Base-by-base conservation (phyloP, 73 alveolate genomes). In the Paramecium tetraurelia region DNA sequence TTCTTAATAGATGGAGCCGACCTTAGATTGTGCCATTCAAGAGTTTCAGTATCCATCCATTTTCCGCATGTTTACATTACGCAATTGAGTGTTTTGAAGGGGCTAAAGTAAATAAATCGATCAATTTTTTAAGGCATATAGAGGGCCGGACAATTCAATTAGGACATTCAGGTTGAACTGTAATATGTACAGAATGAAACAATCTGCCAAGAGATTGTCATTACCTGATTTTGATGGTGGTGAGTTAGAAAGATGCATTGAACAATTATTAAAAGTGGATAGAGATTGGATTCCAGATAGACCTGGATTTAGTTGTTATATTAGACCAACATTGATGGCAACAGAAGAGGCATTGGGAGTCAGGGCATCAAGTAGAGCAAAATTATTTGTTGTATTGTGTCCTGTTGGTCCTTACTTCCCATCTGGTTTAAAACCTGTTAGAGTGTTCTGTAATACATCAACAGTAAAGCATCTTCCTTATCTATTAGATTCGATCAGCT, bases 391-490 rank as follows among this genome's bases (percentile, higher is more conserved):
- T 85, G 92, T 93, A 41, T 44, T 95, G 58, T 76, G 93, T 22
- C 98, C 98, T 33, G 99, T 96, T 11, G 99, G 99, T n/a, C 99
- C 99, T 20, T 96, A 96, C 72, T 96, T 87, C 72, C 98, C 98
- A 22, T 70, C 95, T 16, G 99, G 97, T 22, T 94, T 95, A 86
- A 84, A 31, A 33, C 97, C 97, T 11, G 96, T 94, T 46, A 94
- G 93, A 71, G 86, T 96, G n/a, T 94, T 68, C 92, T 93, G 97
- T 36, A 94, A 95, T 68, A 63, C 94, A n/a, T 87, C 89, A 75
- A 41, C 58, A 41, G 96, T 95, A 80, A 72, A 8, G 5, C 7
- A 22, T 43, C 11, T 11, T 20, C 2, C 10, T 16, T 4, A 38
- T 44, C 2, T 43, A 35, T 10, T 80, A 80, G 87, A 89, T 70